Percentiles rank a stretch among this genome's conserved stretches.
These are phyloP conservation scores for Metarhizium guizhouense DNA, from an alignment of 2,329 filamentous ascomycete species.

Conservation along the genomic window DNA sequence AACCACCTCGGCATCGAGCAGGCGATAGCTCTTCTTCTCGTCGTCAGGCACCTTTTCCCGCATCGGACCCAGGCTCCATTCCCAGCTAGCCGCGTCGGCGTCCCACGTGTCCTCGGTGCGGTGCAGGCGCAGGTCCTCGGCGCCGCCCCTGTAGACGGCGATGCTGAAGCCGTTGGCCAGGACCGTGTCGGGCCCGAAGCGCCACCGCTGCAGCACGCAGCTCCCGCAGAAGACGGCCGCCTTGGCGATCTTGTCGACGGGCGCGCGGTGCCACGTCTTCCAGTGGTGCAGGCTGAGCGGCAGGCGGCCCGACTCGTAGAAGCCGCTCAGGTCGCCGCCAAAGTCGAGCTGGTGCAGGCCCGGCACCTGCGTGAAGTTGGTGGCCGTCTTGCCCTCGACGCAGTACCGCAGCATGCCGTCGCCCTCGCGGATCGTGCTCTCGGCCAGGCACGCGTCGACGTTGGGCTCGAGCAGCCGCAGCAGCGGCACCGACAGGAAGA, in stretches of 20 bases:
- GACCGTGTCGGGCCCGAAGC: constrained; percentile 36
- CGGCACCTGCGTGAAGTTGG: constrained; percentile 44
- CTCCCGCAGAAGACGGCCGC: constrained; percentile 39
- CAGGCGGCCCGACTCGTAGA: constrained; percentile 48
- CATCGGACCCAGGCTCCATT: constrained; percentile 45
- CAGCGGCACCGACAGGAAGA: constrained; percentile 47
- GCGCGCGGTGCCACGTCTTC: constrained; percentile 50
- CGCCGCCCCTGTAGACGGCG: constrained; percentile 33
- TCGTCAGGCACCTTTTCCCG: constrained; percentile 24
- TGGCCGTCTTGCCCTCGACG: constrained; percentile 43
- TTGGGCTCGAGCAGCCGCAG: constrained; percentile 36
- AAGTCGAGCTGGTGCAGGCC: constrained; percentile 51
- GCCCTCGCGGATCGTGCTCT: constrained; percentile 32
- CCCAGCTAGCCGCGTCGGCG: constrained; percentile 33
- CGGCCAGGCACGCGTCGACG: constrained; percentile 38
- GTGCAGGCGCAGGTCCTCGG: constrained; percentile 31
- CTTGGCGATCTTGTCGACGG: constrained; percentile 16
- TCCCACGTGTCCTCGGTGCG: constrained; percentile 48
- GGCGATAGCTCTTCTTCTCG: constrained; percentile 42
- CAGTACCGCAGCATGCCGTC: constrained; percentile 50
- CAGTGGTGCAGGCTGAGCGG: constrained; percentile 53
- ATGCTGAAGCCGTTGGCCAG: constrained; percentile 53
- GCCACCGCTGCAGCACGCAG: constrained; percentile 49
- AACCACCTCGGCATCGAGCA: constrained; percentile 35
- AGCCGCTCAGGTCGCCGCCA: constrained; percentile 43